phyloP scores from a whole-genome alignment of 2,329 filamentous ascomycete species.

The Esteya vermicola region DNA sequence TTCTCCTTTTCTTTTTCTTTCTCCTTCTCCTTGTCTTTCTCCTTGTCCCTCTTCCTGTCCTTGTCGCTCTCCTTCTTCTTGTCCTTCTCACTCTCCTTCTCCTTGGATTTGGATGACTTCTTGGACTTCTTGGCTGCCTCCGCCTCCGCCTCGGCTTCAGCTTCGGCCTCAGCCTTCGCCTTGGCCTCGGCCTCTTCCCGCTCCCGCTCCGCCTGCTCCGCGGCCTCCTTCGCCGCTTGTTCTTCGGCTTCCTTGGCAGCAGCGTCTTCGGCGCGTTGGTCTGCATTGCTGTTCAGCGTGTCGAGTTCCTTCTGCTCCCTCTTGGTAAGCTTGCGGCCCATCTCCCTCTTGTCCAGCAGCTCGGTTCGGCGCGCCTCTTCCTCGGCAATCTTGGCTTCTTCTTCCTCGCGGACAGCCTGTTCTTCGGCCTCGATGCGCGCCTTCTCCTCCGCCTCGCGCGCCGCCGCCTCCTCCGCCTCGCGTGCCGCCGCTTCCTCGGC shows the following conservation, averaged over 20 bases:
- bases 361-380: constrained; percentile 21
- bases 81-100: not conserved
- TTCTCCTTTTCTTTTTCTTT: constrained; percentile 11
- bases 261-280: constrained; percentile 16
- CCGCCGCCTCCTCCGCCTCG: constrained; percentile 23
- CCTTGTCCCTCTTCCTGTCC: constrained; percentile 15
- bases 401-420: constrained; percentile 15
- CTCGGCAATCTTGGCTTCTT: constrained; percentile 22
- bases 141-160: constrained; percentile 14
- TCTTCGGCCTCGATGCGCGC: constrained; percentile 10
- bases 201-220: constrained; percentile 16
- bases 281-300: constrained; percentile 18
- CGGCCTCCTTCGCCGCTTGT: constrained; percentile 18
- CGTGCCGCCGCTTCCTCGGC: constrained; percentile 23
- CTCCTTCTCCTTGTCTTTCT: constrained; percentile 14
- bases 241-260: constrained; percentile 16
- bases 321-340: constrained; percentile 15
- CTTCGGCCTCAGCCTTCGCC: constrained; percentile 20
- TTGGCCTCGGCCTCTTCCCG: constrained; percentile 16
- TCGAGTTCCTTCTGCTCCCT: constrained; percentile 19
- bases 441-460: constrained; percentile 11
- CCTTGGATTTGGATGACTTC: constrained; percentile 22
- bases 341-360: constrained; percentile 16
- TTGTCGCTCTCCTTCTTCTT: constrained; percentile 5
- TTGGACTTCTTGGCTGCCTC: constrained; percentile 22